Evolutionary conservation across 805 yeast genomes (phyloP), one percentile per base, ranked within the genome.

Genomic region (Barnettozyma botsteinii): DNA sequence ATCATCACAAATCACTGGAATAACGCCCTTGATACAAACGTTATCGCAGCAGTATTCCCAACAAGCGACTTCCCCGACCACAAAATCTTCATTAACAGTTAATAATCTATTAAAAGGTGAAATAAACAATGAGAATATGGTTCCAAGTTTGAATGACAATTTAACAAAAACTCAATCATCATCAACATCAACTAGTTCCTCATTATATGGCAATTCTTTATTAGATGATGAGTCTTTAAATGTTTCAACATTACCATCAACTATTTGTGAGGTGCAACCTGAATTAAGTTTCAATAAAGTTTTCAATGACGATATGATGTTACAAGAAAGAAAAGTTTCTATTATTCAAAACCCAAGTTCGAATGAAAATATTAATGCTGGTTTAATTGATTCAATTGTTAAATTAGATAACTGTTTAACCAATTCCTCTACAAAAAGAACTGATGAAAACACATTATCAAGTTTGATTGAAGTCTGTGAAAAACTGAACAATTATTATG

Each of bases 401-500:
- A 53, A 48, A 42, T 42, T 48, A 41, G 56, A 55, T 42, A 41
- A 33, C 7, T 42, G 30, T 13, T 35, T 42, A 22, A 30, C 18
- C 8, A 17, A 14, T 28, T 13, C 4, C 7, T 14, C 21, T 6
- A 14, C 21, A 7, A 22, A 6, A 2, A 24, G 23, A 18, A 29
- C 14, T 22, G 28, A 28, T n/a, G 17, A 34, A 30, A 14, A n/a
- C 21, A 31, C 33, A 9, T 26, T 40, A 24, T 15, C 32, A 10
- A 27, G 20, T 18, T 21, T 38, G 2, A 36, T 46, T 18, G 52
- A 48, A 28, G 30, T 44, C 15, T 31, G 44, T 17, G 35, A 45
- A 14, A 53, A 49, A 25, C 20, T 56, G 33, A 47, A 50, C 37
- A 41, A 40, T 11, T 54, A 43, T 28, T 50, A 52, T 40, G 42